Evolutionary conservation across 176 grass and related monocot species (phyloP).

Genomic region (barley (Hordeum vulgare)): MorexV3_pseudomolecules_assembly NC_058521.1:503823928-503824427

Average conservation of each 20-base stretch:
- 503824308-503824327: not conserved
- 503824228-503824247: not conserved
- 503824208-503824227: conserved; percentile 33
- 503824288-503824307: conserved; percentile 19
- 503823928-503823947: not conserved
- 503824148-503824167: conserved; percentile 16
- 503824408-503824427: not conserved
- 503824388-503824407: not conserved
- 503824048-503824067: not conserved
- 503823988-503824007: conserved; percentile 21
- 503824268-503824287: not conserved
- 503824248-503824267: conserved; percentile 49
- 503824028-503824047: conserved; percentile 11
- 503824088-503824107: conserved; percentile 3
- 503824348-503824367: too few relatives aligned
- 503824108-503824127: not conserved
- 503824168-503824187: not conserved
- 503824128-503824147: conserved; percentile 24
- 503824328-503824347: not conserved
- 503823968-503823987: not conserved
- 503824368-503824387: not conserved
- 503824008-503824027: conserved; percentile 16
- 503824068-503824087: not conserved
- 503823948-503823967: not conserved
- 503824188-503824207: conserved; percentile 28